Evolutionary conservation across 225 moss, liverwort and hornwort genomes (phyloP).

Genomic region (Ulota crispa): DNA sequence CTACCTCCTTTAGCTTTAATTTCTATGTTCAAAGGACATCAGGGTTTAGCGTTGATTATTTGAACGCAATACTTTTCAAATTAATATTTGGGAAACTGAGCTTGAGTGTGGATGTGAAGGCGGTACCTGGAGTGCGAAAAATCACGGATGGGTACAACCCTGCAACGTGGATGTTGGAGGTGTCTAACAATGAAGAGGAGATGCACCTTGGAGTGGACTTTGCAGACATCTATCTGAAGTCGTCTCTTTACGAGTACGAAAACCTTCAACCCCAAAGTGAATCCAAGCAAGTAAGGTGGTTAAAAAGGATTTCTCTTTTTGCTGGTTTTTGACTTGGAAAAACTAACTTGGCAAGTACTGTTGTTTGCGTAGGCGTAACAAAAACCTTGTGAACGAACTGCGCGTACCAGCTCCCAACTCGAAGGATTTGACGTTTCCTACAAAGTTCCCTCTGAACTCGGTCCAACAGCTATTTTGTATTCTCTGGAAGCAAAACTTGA

Average conservation of each 20-base stretch:
- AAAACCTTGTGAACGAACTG: slow-evolving; percentile 44
- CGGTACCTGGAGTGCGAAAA: slow-evolving; percentile 42
- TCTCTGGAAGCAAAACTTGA: slow-evolving; percentile 59
- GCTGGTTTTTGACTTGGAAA: neutral
- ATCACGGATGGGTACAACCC: slow-evolving; percentile 56
- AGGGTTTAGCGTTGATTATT: neutral
- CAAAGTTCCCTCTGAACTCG: slow-evolving; percentile 39
- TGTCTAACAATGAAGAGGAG: slow-evolving; percentile 43
- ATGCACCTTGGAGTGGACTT: slow-evolving; percentile 46
- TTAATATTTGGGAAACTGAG: neutral
- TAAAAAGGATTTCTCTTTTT: neutral
- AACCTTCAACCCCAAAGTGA: neutral
- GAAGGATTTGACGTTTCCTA: slow-evolving; percentile 44
- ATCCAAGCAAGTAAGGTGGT: neutral
- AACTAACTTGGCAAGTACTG: neutral
- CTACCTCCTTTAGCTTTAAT: neutral
- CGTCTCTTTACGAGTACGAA: slow-evolving; percentile 40
- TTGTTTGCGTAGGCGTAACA: slow-evolving; percentile 40
- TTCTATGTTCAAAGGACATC: neutral
- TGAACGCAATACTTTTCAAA: neutral
- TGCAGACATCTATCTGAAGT: slow-evolving; percentile 47
- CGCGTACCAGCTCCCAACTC: slow-evolving; percentile 36
- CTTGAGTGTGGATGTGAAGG: slow-evolving; percentile 30
- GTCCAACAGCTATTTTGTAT: slow-evolving; percentile 41
- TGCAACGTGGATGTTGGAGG: slow-evolving; percentile 68